Evolutionary conservation across 2,329 filamentous ascomycete species (phyloP).

Genomic region (Sporothrix brasiliensis): DNA sequence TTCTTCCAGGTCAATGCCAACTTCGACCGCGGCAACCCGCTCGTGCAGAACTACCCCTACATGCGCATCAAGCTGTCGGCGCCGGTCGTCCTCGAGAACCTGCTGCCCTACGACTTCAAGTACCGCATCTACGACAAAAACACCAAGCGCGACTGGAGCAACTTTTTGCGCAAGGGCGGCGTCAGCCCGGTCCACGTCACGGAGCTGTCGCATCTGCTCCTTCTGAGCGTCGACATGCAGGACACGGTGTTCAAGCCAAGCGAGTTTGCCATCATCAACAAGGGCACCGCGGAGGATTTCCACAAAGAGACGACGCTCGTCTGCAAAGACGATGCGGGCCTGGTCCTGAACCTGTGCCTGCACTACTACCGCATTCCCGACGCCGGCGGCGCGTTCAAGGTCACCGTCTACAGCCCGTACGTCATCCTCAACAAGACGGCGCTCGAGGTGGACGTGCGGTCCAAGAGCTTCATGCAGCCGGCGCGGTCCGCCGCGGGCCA

Average conservation of each 20-base stretch:
- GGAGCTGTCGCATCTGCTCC: conserved; percentile 86
- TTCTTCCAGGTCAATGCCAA: conserved; percentile 94
- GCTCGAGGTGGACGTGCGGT: conserved; percentile 81
- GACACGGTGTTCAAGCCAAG: conserved; percentile 93
- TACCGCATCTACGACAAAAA: conserved; percentile 99
- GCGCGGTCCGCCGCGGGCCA: conserved; percentile 84
- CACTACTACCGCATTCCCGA: conserved; percentile 91
- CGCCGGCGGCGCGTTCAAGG: conserved; percentile 92
- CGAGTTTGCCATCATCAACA: conserved; percentile 96
- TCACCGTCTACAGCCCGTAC: conserved; percentile 93
- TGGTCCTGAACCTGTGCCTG: conserved; percentile 77
- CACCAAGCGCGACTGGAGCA: conserved; percentile 98
- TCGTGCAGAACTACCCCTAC: conserved; percentile 83
- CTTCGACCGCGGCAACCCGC: conserved; percentile 80
- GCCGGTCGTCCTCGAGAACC: conserved; percentile 89
- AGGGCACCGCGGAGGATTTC: conserved; percentile 84
- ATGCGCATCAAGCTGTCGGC: conserved; percentile 93
- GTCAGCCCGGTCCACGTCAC: conserved; percentile 97
- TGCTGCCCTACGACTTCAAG: conserved; percentile 97
- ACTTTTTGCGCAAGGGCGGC: conserved; percentile 94
- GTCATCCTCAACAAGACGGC: conserved; percentile 95
- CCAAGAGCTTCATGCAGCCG: conserved; percentile 84
- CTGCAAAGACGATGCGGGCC: conserved; percentile 81
- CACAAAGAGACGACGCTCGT: conserved; percentile 75
- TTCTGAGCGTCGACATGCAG: conserved; percentile 95